Conservation (phyloP, 1,284 basidiomycete species). For the Naganishia albida region DNA sequence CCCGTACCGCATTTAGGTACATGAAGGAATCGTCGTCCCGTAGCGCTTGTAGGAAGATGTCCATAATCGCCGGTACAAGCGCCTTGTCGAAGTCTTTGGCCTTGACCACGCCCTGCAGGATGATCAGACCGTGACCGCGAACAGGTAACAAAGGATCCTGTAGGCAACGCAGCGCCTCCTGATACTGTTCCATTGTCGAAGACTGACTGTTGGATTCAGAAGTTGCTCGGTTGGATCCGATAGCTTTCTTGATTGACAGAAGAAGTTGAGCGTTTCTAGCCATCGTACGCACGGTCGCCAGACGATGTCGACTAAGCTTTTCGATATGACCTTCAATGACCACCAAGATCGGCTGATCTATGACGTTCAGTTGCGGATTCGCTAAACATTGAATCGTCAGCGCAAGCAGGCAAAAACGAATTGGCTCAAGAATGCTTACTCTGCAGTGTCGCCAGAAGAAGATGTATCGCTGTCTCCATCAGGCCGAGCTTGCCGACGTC, state of each 20-base stretch:
- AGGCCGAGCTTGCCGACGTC: conserved; percentile 53
- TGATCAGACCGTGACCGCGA: conserved; percentile 83
- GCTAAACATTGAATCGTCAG: conserved; percentile 55
- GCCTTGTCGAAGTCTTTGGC: conserved; percentile 55
- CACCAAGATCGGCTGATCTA: conserved; percentile 64
- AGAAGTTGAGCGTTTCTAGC: conserved; percentile 77
- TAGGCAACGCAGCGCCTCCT: conserved; percentile 80
- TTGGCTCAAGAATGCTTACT: conserved; percentile 56
- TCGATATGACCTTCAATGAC: conserved; percentile 71
- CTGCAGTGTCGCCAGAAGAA: conserved; percentile 79
- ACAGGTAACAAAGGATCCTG: conserved; percentile 95
- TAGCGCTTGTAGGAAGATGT: conserved; percentile 80
- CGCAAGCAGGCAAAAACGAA: too few relatives aligned
- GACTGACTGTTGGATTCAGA: conserved; percentile 39
- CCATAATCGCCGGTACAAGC: conserved; percentile 77
- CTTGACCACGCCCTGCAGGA: conserved; percentile 73
- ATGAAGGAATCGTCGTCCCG: conserved; percentile 95
- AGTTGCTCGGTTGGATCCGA: conserved; percentile 44
- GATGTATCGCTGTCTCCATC: conserved; percentile 70
- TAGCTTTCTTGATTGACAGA: conserved; percentile 71
- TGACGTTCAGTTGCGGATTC: conserved; percentile 67
- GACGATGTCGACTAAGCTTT: conserved; percentile 57
- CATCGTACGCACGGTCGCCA: conserved; percentile 61
- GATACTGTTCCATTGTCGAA: conserved; percentile 67
- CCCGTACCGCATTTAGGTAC: conserved; percentile 89